These are phyloP conservation scores for Leccinum rimulosum DNA, from an alignment of 768 basidiomycete species.

Conservation along the genomic window DNA sequence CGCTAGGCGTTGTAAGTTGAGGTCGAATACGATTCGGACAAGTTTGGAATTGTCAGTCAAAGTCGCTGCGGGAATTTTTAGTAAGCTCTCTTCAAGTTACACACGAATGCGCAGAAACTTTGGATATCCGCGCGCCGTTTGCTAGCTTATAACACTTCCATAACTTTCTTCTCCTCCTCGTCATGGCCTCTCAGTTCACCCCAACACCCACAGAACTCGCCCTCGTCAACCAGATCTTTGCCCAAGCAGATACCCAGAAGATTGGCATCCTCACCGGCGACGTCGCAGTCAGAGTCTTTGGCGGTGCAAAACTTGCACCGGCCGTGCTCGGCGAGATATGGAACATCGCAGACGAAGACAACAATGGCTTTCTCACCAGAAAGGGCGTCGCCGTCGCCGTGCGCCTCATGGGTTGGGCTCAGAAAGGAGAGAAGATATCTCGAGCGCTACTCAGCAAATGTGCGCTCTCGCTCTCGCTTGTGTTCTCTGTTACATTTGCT, in stretches of 20 bases:
- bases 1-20: too few relatives aligned
- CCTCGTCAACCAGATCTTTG: slow-evolving; percentile 72
- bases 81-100: background rate
- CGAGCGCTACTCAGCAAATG: slow-evolving; percentile 66
- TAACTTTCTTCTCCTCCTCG: slow-evolving; percentile 1
- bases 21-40: background rate
- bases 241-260: slow-evolving; percentile 71
- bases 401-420: slow-evolving; percentile 91
- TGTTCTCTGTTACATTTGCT: slow-evolving; percentile 6
- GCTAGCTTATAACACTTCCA: slow-evolving; percentile 23
- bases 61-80: slow-evolving; percentile 4
- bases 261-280: slow-evolving; percentile 87
- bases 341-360: slow-evolving; percentile 88
- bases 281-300: slow-evolving; percentile 83
- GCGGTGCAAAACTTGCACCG: slow-evolving; percentile 77
- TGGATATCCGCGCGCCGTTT: background rate
- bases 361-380: slow-evolving; percentile 87
- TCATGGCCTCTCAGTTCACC: slow-evolving; percentile 43
- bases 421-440: slow-evolving; percentile 73
- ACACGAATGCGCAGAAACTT: slow-evolving; percentile 17
- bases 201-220: slow-evolving; percentile 49
- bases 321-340: slow-evolving; percentile 88
- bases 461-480: slow-evolving; percentile 45
- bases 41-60: background rate
- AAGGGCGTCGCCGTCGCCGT: slow-evolving; percentile 86